phyloP scores from a whole-genome alignment of 768 basidiomycete species.

The Tricholoma matsutake region DNA sequence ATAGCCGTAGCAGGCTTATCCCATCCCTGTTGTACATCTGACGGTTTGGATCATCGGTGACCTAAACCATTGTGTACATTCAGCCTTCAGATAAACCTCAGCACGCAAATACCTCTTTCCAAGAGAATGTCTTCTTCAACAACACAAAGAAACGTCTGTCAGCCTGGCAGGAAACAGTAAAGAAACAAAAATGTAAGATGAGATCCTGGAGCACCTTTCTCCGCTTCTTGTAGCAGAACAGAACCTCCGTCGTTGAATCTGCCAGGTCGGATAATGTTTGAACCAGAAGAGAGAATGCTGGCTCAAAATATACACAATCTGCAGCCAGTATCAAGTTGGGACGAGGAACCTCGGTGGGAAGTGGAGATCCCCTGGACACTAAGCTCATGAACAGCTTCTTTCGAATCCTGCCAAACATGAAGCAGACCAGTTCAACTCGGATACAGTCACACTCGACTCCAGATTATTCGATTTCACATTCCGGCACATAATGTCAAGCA shows the following conservation, averaged over 20 bases:
- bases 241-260: constrained; percentile 54
- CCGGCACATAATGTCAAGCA: constrained; percentile 73
- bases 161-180: constrained; percentile 49
- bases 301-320: constrained; percentile 96
- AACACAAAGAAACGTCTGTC: constrained; percentile 84
- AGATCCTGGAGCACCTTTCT: not conserved
- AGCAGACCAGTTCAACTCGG: constrained; percentile 80
- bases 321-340: constrained; percentile 82
- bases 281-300: constrained; percentile 85
- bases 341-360: constrained; percentile 43
- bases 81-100: not conserved
- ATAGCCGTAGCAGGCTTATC: constrained; percentile 59
- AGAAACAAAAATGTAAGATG: not conserved
- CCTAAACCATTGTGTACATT: constrained; percentile 33
- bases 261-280: constrained; percentile 70
- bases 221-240: constrained; percentile 89
- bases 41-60: constrained; percentile 60
- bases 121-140: constrained; percentile 74
- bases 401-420: constrained; percentile 4
- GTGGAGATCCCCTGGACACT: constrained; percentile 57
- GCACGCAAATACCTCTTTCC: constrained; percentile 51
- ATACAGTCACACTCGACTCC: constrained; percentile 46
- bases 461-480: constrained; percentile 72
- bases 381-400: constrained; percentile 8
- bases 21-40: constrained; percentile 59